Conservation (phyloP, 768 basidiomycete species). For the Trametes cinnabarina region DNA sequence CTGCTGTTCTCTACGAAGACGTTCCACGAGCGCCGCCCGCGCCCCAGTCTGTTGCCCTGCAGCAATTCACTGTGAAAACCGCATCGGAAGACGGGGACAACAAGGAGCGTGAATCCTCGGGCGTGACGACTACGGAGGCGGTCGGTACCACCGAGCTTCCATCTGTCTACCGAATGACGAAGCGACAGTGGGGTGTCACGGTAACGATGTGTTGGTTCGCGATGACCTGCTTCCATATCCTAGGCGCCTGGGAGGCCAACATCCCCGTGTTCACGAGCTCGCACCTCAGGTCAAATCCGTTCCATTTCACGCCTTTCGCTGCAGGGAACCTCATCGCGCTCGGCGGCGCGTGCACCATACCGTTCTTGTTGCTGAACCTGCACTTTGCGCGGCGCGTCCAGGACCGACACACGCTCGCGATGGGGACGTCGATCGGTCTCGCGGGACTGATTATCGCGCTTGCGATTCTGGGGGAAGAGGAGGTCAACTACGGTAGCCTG, state of each 20-base stretch:
- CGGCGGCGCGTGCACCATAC: slow-evolving; percentile 59
- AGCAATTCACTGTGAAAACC: not conserved
- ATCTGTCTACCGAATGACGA: slow-evolving; percentile 9
- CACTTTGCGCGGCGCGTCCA: slow-evolving; percentile 55
- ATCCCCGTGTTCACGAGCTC: slow-evolving; percentile 54
- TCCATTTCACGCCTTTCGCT: slow-evolving; percentile 58
- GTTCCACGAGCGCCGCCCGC: slow-evolving; percentile 19
- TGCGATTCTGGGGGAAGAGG: slow-evolving; percentile 40
- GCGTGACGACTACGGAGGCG: slow-evolving; percentile 9
- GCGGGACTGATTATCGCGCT: slow-evolving; percentile 53
- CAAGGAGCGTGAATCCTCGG: slow-evolving; percentile 1
- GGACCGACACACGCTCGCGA: slow-evolving; percentile 56
- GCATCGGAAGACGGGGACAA: not conserved
- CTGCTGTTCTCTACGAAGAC: slow-evolving; percentile 33
- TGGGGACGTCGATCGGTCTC: slow-evolving; percentile 50
- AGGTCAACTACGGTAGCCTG: slow-evolving; percentile 46
- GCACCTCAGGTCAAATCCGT: slow-evolving; percentile 29
- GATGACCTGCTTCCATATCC: slow-evolving; percentile 68
- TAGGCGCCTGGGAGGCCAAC: slow-evolving; percentile 68
- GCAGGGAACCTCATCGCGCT: slow-evolving; percentile 73
- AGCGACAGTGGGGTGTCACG: slow-evolving; percentile 49
- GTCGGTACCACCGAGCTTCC: not conserved
- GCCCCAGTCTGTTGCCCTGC: slow-evolving; percentile 10
- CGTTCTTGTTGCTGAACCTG: slow-evolving; percentile 64
- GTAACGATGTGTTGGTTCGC: slow-evolving; percentile 69